Evolutionary conservation across 1,139 yeast species (phyloP), one percentile per base, ranked within the genome.

Genomic region (Debaryomyces psychrophilus): DNA sequence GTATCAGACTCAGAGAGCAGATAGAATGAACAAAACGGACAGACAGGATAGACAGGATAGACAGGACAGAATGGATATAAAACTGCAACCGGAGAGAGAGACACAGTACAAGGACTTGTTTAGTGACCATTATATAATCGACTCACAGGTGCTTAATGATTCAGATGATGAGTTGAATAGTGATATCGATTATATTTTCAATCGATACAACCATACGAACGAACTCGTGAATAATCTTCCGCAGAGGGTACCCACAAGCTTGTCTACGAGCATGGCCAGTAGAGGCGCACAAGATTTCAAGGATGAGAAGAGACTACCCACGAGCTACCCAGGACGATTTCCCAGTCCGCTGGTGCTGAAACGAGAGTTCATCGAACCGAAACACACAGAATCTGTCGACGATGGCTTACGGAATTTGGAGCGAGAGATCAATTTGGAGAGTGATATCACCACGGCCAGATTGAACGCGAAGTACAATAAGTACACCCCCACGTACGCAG

Each of bases 131-230:
- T 28, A 31, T 26, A 33, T 50, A 22, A 44, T 44, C 17, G 52
- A 49, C 12, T 20, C 37, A 31, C 38, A 27, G 8, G 37, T n/a
- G 15, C 34, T 50, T 9, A 63, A 58, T 37, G 64, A 56, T 41
- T 61, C 67, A 2, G 69, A 64, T 46, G 66, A 61, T 22, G 69
- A 64, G n/a, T 49, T 61, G 43, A 44, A 45, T 26, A 36, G 39
- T 20, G 47, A 44, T 18, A 20, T 44, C 12, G 47, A 44, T 20
- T 44, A 40, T 25, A 36, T 44, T 17, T 41, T 44, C 41, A 43
- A 36, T 14, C 26, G 35, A 8, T 44, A 44, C 25, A 35, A 29
- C 17, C 44, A 35, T 4, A 44, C 47, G 1, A 31, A 35, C 17
- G 47, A 40, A n/a, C 6, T 36, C 2, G 39, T 42, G 41, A 36